Percentiles rank a stretch among this genome's conserved stretches.
These are phyloP conservation scores for Cerrena zonata DNA, from an alignment of 1,284 basidiomycete genomes.

Conservation along the genomic window DNA sequence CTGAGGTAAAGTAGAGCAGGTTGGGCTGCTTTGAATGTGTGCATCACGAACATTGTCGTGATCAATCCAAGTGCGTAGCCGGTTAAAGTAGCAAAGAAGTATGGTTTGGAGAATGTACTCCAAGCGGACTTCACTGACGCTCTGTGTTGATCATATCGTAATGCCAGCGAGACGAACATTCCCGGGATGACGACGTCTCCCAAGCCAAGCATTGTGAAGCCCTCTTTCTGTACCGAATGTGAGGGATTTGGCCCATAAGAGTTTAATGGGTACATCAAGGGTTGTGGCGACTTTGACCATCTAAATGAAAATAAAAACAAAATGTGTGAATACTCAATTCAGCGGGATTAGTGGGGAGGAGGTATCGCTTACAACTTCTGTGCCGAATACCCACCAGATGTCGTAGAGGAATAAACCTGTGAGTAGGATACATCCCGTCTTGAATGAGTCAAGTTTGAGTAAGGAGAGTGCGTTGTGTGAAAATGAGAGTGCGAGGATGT, in stretches of 20 bases:
- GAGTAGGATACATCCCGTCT: slow-evolving; percentile 81
- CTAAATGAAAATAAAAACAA: too few species aligned
- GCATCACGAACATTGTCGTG: slow-evolving; percentile 86
- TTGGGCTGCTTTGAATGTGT: slow-evolving; percentile 74
- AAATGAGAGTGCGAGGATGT: slow-evolving; percentile 81
- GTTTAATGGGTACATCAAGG: slow-evolving; percentile 91
- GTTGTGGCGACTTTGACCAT: slow-evolving; percentile 92
- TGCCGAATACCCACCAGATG: slow-evolving; percentile 84
- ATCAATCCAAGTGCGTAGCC: slow-evolving; percentile 79
- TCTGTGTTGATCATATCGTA: slow-evolving; percentile 78
- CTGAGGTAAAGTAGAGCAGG: slow-evolving; percentile 90
- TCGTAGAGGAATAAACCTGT: slow-evolving; percentile 83
- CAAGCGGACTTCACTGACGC: slow-evolving; percentile 21
- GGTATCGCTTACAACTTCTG: slow-evolving; percentile 59
- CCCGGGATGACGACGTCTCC: slow-evolving; percentile 90
- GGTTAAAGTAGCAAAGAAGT: slow-evolving; percentile 68
- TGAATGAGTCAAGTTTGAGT: slow-evolving; percentile 85
- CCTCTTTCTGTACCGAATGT: slow-evolving; percentile 53
- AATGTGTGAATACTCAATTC: neutral
- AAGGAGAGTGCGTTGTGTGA: slow-evolving; percentile 78
- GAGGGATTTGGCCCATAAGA: slow-evolving; percentile 77
- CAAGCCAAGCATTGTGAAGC: slow-evolving; percentile 85
- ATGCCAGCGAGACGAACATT: slow-evolving; percentile 81
- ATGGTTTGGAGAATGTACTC: slow-evolving; percentile 58
- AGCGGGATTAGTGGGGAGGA: neutral